Percentiles rank a stretch among this genome's conserved stretches.
These are phyloP conservation scores for Eucalyptus caleyi DNA, from an alignment of 345 rosid genomes.

Conservation along the genomic window DNA sequence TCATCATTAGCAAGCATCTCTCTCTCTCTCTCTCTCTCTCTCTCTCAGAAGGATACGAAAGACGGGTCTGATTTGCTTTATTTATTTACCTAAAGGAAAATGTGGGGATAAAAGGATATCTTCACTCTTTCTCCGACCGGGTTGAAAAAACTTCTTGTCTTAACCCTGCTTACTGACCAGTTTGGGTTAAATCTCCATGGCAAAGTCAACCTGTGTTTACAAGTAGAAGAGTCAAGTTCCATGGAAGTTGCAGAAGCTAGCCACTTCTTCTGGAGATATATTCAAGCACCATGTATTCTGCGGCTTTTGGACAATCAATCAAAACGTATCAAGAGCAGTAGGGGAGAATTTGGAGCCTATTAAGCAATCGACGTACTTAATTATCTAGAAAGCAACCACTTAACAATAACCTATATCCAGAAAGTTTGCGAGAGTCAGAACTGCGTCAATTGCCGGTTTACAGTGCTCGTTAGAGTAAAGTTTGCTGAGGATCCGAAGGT, in stretches of 20 bases:
- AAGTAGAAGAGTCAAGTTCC: not conserved
- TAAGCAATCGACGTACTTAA: not conserved
- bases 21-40: not conserved
- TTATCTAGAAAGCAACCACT: not conserved
- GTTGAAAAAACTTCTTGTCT: not conserved
- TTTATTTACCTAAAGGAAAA: too few species aligned
- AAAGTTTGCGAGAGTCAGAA: not conserved
- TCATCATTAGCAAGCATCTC: too few species aligned
- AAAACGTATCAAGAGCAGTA: not conserved
- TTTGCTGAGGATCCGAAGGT: not conserved
- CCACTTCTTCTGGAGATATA: not conserved
- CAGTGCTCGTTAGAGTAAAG: not conserved
- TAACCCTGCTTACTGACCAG: not conserved
- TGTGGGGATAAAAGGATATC: too few species aligned
- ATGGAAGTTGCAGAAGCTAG: not conserved
- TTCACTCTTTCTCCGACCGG: too few species aligned
- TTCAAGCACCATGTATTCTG: too few species aligned
- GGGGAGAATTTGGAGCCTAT: not conserved
- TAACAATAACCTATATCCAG: not conserved
- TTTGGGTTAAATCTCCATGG: not conserved
- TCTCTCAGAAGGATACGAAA: too few species aligned
- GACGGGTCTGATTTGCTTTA: too few species aligned
- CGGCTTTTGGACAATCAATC: not conserved
- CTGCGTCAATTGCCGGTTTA: not conserved
- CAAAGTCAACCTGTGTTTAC: not conserved